Conservation (phyloP, 108 stramenopile genomes). For the Cyclotella baltica region DNA sequence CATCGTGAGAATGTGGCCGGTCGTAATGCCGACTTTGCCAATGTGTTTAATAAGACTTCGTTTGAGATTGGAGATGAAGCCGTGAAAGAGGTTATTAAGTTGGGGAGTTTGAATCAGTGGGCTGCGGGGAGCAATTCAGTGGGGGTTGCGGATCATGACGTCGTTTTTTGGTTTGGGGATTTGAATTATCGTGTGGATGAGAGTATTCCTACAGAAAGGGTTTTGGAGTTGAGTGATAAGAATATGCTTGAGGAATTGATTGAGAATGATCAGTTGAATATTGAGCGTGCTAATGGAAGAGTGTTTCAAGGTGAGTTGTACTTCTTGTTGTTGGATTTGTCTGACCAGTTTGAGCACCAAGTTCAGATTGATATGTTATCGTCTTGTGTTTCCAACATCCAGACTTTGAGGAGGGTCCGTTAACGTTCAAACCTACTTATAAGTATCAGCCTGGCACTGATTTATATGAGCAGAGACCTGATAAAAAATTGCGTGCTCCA, state of each 20-base stretch:
- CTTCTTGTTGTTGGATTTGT: neutral
- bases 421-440: constrained; percentile 96
- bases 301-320: constrained; percentile 70
- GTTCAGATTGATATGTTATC: no score
- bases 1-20: constrained; percentile 97
- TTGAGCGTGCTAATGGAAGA: constrained; percentile 91
- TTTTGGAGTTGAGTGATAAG: constrained; percentile 71
- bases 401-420: constrained; percentile 92
- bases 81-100: constrained; percentile 82
- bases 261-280: constrained; percentile 95
- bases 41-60: constrained; percentile 78
- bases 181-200: constrained; percentile 98
- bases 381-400: no score
- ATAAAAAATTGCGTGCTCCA: constrained; percentile 98
- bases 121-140: constrained; percentile 68
- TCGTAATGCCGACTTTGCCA: constrained; percentile 94
- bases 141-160: constrained; percentile 89
- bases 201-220: constrained; percentile 82
- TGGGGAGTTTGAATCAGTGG: constrained; percentile 83
- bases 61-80: constrained; percentile 92
- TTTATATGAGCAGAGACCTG: constrained; percentile 93
- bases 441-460: constrained; percentile 98
- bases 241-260: constrained; percentile 74
- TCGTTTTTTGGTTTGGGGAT: constrained; percentile 98
- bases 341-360: neutral